Percentiles rank a stretch among this genome's conserved stretches.
Conservation (phyloP, 306 rosid species). For the Begonia loranthoides region DNA sequence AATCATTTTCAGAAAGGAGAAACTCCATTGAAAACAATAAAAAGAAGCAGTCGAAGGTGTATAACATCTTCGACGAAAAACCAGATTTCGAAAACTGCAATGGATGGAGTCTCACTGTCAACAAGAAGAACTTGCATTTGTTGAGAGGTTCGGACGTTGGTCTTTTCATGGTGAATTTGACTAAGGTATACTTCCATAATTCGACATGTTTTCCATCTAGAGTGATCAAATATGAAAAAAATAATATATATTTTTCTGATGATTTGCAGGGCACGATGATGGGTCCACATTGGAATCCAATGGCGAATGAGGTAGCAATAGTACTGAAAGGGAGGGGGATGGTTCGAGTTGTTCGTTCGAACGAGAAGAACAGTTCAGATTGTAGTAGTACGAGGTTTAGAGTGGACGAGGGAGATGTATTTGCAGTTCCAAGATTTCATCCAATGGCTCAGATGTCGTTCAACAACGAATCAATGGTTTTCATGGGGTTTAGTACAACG, state of each 20-base stretch:
- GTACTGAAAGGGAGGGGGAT: slow-evolving; percentile 60
- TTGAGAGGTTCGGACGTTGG: slow-evolving; percentile 42
- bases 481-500: slow-evolving; percentile 72
- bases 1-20: slow-evolving; percentile 12
- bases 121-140: slow-evolving; percentile 19
- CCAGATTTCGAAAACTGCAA: slow-evolving; percentile 55
- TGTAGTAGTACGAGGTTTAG: slow-evolving; percentile 47
- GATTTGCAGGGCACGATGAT: slow-evolving; percentile 54
- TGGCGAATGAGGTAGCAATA: slow-evolving; percentile 52
- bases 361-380: slow-evolving; percentile 14
- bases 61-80: slow-evolving; percentile 28
- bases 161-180: slow-evolving; percentile 60
- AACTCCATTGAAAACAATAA: slow-evolving; percentile 11
- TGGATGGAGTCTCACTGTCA: slow-evolving; percentile 68
- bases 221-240: no score
- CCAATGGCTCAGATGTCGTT: slow-evolving; percentile 90
- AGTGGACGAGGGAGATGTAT: slow-evolving; percentile 60
- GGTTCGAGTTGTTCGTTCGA: slow-evolving; percentile 50
- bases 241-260: not conserved
- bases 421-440: slow-evolving; percentile 60
- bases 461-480: slow-evolving; percentile 46
- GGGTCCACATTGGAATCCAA: slow-evolving; percentile 94
- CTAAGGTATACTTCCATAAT: slow-evolving; percentile 21
- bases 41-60: slow-evolving; percentile 23
- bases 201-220: no score